phyloP scores from a whole-genome alignment of 352 stramenopile species.

The Pythium plurisporium region DNA sequence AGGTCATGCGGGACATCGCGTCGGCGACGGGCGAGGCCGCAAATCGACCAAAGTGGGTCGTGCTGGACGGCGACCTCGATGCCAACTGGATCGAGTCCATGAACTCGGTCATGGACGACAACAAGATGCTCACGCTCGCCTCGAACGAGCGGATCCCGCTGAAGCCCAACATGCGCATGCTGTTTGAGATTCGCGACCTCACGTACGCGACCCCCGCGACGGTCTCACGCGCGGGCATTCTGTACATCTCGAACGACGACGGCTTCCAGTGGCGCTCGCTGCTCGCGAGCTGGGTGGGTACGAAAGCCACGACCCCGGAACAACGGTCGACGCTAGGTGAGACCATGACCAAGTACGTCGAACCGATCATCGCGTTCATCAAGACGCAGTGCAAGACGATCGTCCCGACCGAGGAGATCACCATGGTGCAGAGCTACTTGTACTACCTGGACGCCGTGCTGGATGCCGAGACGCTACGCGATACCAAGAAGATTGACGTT shows the following conservation, averaged over 20 bases:
- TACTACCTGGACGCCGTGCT: constrained; percentile 89
- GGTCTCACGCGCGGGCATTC: constrained; percentile 92
- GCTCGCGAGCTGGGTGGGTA: constrained; percentile 88
- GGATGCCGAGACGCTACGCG: constrained; percentile 56
- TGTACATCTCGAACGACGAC: constrained; percentile 92
- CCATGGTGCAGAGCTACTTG: constrained; percentile 88
- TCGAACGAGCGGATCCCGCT: constrained; percentile 96
- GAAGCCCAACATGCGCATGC: constrained; percentile 91
- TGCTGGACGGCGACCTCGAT: constrained; percentile 90
- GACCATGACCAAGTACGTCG: constrained; percentile 85
- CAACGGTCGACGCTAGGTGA: constrained; percentile 55
- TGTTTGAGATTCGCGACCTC: constrained; percentile 96
- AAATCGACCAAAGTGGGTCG: constrained; percentile 91
- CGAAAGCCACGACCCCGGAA: constrained; percentile 49
- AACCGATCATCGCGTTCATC: constrained; percentile 81
- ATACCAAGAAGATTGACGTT: constrained; percentile 70
- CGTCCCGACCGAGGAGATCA: constrained; percentile 89
- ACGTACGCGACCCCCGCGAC: constrained; percentile 93
- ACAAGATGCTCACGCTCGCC: constrained; percentile 86
- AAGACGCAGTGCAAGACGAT: constrained; percentile 85
- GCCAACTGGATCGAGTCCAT: constrained; percentile 89
- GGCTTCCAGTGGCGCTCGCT: constrained; percentile 92
- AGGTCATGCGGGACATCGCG: constrained; percentile 91
- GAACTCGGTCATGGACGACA: constrained; percentile 90
- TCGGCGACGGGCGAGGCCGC: constrained; percentile 29